A percentile compares a stretch with the other conserved stretches of the same genome.
These are phyloP conservation scores for Lithocarpus polystachyus DNA, from an alignment of 306 rosid species.

Conservation along the genomic window DNA sequence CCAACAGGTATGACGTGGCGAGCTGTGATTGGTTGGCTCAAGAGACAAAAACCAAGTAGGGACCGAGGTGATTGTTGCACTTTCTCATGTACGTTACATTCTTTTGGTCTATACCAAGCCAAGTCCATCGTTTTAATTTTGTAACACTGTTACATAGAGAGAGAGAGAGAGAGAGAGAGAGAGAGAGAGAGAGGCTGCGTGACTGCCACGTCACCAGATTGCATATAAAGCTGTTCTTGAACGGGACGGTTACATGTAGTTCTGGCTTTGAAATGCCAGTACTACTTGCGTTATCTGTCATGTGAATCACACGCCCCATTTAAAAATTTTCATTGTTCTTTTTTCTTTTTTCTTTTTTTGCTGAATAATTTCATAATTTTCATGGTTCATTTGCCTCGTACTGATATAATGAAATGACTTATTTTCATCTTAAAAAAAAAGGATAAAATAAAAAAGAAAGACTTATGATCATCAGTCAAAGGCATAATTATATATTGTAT, in stretches of 20 bases:
- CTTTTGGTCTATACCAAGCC: conserved; percentile 8
- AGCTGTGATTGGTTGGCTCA: conserved; percentile 22
- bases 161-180: too few relatives aligned
- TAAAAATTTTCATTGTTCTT: too few relatives aligned
- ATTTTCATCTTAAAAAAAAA: too few relatives aligned
- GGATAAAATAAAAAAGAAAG: too few relatives aligned
- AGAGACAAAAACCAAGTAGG: conserved; percentile 19
- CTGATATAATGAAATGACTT: too few relatives aligned
- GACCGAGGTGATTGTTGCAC: conserved; percentile 25
- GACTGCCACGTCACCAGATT: conserved; percentile 8
- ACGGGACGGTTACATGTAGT: not conserved
- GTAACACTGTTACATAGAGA: not conserved
- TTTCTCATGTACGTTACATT: conserved; percentile 30
- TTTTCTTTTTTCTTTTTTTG: too few relatives aligned
- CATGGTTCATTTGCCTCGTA: too few relatives aligned
- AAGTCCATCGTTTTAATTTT: not conserved
- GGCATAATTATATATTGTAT: too few relatives aligned
- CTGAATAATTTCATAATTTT: too few relatives aligned
- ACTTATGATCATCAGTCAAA: too few relatives aligned
- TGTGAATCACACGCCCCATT: not conserved
- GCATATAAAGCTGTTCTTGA: not conserved
- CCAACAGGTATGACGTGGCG: conserved; percentile 36
- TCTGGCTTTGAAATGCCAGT: not conserved
- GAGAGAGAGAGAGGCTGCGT: too few relatives aligned
- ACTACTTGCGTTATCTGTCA: not conserved